phyloP scores from a whole-genome alignment of 148 eudicot genomes.

The Rhododendron williamsianum region DNA sequence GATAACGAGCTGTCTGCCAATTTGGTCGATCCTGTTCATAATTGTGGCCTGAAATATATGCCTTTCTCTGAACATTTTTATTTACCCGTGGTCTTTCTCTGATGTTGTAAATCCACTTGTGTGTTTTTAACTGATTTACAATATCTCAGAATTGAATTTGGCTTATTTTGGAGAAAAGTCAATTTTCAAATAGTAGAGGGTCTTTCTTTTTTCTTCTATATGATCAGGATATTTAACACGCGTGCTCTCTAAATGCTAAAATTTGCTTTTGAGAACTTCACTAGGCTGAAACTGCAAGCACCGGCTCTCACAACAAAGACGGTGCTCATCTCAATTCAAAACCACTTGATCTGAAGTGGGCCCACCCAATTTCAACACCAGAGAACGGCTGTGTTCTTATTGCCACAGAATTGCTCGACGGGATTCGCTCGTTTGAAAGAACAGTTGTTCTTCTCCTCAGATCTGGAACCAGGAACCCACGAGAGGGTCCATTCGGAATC shows the following conservation, averaged over 20 bases:
- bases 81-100: neutral
- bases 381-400: conserved; percentile 89
- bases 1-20: neutral
- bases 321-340: conserved; percentile 33
- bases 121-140: neutral
- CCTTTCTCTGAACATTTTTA: neutral
- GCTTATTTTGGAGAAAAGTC: neutral
- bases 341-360: conserved; percentile 79
- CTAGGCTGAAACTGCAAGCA: conserved; percentile 49
- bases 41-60: neutral
- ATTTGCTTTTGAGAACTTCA: conserved; percentile 16
- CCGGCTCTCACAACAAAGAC: conserved; percentile 28
- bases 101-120: neutral
- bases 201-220: neutral
- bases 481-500: conserved; percentile 88
- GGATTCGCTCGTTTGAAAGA: conserved; percentile 74
- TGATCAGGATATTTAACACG: neutral
- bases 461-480: conserved; percentile 74
- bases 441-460: conserved; percentile 84
- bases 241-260: neutral
- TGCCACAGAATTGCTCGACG: conserved; percentile 94
- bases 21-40: neutral
- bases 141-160: neutral
- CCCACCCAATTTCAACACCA: conserved; percentile 83
- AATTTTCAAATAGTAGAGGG: neutral